Conservation (phyloP, 768 basidiomycete species). For the Macrolepiota fuliginosa region DNA sequence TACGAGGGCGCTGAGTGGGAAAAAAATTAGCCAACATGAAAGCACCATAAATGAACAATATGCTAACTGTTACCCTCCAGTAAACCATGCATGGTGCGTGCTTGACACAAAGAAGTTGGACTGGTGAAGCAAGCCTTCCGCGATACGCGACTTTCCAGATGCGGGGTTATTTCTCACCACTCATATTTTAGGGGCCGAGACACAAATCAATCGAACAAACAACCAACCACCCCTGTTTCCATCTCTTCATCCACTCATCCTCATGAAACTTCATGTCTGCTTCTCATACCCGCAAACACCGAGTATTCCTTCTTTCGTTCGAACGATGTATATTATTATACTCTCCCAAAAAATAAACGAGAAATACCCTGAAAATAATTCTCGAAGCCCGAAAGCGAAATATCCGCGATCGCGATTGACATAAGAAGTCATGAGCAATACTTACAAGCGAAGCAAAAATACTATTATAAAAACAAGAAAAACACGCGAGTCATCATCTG, state of each 20-base stretch:
- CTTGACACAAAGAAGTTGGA: conserved; percentile 19
- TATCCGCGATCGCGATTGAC: neutral
- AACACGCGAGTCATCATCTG: neutral
- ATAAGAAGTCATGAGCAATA: neutral
- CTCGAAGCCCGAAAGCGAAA: neutral
- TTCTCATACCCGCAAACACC: neutral
- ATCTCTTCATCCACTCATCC: neutral
- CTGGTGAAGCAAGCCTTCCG: neutral
- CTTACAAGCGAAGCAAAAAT: too few relatives aligned
- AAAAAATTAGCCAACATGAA: conserved; percentile 1
- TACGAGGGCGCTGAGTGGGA: conserved; percentile 59
- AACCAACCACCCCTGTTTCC: neutral
- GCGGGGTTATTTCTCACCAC: conserved; percentile 14
- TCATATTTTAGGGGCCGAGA: neutral
- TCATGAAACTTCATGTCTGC: neutral
- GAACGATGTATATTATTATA: neutral
- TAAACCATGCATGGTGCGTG: conserved; percentile 42
- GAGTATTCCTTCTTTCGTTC: neutral
- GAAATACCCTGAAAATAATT: neutral
- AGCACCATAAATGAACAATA: conserved; percentile 11
- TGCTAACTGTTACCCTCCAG: conserved; percentile 39
- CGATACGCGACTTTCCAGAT: conserved; percentile 4
- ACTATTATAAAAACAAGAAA: neutral
- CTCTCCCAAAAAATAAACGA: neutral
- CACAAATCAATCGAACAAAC: neutral